phyloP scores from a whole-genome alignment of 331 rosid species.

The Acacia concinna region DNA sequence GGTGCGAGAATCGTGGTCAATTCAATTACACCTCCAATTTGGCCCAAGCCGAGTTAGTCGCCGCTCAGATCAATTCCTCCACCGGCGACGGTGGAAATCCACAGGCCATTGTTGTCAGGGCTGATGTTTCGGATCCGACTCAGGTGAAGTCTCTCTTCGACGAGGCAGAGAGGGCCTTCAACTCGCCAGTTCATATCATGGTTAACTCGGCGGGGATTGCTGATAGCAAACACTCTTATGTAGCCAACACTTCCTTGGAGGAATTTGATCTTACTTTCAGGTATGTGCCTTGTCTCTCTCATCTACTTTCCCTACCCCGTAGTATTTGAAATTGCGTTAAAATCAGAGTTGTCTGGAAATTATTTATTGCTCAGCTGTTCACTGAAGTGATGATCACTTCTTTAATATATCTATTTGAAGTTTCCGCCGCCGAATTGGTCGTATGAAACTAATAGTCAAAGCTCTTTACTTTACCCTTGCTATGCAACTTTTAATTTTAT shows the following conservation, averaged over 20 bases:
- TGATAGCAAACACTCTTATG: conserved; percentile 17
- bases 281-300: not conserved
- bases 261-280: conserved; percentile 36
- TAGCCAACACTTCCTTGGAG: conserved; percentile 32
- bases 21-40: conserved; percentile 33
- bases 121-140: conserved; percentile 39
- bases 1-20: conserved; percentile 34
- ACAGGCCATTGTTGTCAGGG: conserved; percentile 35
- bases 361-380: not conserved
- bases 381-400: not conserved
- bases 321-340: not conserved
- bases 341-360: not conserved
- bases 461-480: not conserved
- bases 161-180: conserved; percentile 35
- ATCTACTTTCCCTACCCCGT: not conserved
- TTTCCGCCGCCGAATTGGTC: too few species aligned
- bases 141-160: conserved; percentile 41
- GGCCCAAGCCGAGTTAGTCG: conserved; percentile 19
- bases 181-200: conserved; percentile 42
- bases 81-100: not conserved
- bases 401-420: not conserved
- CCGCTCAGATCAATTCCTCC: conserved; percentile 27
- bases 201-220: conserved; percentile 39
- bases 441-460: too few species aligned
- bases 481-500: not conserved